Evolutionary conservation across 768 basidiomycete genomes (phyloP).

Genomic region (Trametes meyenii): DNA sequence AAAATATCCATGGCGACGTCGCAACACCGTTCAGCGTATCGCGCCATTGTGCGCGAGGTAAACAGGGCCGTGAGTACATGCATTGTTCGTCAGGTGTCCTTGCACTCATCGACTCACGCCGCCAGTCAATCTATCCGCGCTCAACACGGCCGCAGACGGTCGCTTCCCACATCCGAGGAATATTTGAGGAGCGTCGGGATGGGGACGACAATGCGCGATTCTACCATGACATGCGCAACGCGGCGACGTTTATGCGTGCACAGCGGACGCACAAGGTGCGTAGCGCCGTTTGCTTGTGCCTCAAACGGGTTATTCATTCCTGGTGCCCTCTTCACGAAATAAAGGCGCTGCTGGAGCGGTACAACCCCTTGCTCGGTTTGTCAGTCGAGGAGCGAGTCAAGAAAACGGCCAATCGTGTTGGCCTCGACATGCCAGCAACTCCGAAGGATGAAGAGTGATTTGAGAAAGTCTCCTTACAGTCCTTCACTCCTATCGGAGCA

Average conservation of each 20-base stretch:
- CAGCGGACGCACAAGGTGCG: constrained; percentile 78
- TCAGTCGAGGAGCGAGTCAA: constrained; percentile 78
- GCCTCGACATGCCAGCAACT: constrained; percentile 76
- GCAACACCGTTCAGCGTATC: constrained; percentile 40
- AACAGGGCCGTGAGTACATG: constrained; percentile 48
- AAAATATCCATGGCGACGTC: constrained; percentile 15
- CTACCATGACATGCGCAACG: constrained; percentile 57
- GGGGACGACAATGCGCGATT: constrained; percentile 31
- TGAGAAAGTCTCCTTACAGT: background rate
- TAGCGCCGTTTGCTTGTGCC: background rate
- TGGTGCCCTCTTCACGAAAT: constrained; percentile 4
- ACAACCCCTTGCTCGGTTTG: constrained; percentile 84
- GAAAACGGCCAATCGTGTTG: constrained; percentile 86
- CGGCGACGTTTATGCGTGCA: constrained; percentile 67
- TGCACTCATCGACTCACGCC: constrained; percentile 6
- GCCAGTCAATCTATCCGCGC: constrained; percentile 44
- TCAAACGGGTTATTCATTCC: background rate
- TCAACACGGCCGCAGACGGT: constrained; percentile 46
- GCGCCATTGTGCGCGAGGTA: constrained; percentile 57
- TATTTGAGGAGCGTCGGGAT: constrained; percentile 48
- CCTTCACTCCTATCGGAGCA: too few relatives aligned
- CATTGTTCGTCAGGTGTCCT: constrained; percentile 20
- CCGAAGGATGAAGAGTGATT: constrained; percentile 33
- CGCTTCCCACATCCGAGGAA: constrained; percentile 51
- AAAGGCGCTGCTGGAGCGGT: constrained; percentile 79